Conservation (phyloP, 345 rosid species). For the Capsella bursapastoris region DNA sequence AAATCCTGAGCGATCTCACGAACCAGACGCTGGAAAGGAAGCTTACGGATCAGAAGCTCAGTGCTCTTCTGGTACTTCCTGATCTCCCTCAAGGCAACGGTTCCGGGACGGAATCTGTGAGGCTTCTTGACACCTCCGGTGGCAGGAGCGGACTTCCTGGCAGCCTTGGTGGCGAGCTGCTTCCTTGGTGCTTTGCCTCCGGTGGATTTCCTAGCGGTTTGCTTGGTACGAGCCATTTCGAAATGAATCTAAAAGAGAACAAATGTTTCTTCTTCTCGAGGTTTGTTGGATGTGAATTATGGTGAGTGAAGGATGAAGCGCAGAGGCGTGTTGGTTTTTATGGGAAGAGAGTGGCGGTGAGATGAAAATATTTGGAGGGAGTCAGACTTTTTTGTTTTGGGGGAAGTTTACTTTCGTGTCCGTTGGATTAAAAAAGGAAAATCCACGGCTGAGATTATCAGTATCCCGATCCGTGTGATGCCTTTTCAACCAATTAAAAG, state of each 20-base stretch:
- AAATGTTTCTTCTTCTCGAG: background rate
- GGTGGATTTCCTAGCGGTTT: conserved; percentile 61
- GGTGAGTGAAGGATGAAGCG: background rate
- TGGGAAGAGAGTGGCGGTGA: conserved; percentile 29
- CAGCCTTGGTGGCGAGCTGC: conserved; percentile 59
- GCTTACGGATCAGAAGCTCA: conserved; percentile 56
- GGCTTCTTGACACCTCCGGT: conserved; percentile 72
- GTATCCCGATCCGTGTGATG: background rate
- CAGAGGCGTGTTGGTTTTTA: background rate
- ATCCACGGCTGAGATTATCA: conserved; percentile 25
- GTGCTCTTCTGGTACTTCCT: conserved; percentile 65
- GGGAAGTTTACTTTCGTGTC: background rate
- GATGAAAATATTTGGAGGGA: conserved; percentile 1
- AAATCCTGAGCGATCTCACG: conserved; percentile 68
- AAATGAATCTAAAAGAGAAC: background rate
- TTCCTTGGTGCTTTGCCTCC: conserved; percentile 67
- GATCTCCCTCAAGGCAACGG: conserved; percentile 59
- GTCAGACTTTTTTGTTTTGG: conserved; percentile 2
- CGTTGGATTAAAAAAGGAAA: conserved; percentile 2
- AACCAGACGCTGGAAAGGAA: conserved; percentile 62
- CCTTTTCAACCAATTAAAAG: conserved; percentile 22
- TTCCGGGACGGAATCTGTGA: conserved; percentile 62
- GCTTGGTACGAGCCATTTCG: conserved; percentile 64
- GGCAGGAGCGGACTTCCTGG: conserved; percentile 61
- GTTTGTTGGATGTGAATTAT: background rate